Conservation (phyloP, 352 stramenopile genomes). For the Elongisporangium anandrum region DNA sequence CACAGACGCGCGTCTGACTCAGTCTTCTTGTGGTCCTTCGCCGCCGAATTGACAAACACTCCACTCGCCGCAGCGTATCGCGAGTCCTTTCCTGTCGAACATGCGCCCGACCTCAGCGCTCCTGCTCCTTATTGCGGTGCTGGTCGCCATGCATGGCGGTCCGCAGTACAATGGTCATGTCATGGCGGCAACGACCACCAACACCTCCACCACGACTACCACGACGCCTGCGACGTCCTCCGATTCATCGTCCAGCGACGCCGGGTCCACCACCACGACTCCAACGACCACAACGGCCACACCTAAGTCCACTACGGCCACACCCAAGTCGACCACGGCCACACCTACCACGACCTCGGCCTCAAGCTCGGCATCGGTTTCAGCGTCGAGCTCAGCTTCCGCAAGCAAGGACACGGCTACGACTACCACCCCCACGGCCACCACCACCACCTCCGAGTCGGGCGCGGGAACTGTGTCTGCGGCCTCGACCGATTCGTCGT, state of each 20-base stretch:
- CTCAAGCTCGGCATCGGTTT: conserved; percentile 12
- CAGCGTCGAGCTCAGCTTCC: conserved; percentile 4
- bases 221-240: no score
- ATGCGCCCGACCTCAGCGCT: conserved; percentile 21
- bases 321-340: conserved; percentile 14
- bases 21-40: not conserved
- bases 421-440: conserved; percentile 9
- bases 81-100: conserved; percentile 14
- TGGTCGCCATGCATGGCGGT: not conserved
- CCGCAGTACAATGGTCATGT: conserved; percentile 12
- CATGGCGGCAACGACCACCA: conserved; percentile 16
- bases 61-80: conserved; percentile 10
- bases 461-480: not conserved
- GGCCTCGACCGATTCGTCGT: conserved; percentile 1
- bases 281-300: conserved; percentile 15
- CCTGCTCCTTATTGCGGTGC: conserved; percentile 12
- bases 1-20: not conserved
- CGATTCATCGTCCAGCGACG: conserved; percentile 10
- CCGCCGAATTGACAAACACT: not conserved
- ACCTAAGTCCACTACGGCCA: conserved; percentile 8
- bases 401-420: conserved; percentile 5
- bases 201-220: conserved; percentile 9
- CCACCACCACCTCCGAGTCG: conserved; percentile 5
- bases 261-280: conserved; percentile 15
- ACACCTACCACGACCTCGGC: conserved; percentile 10